These are phyloP conservation scores for Tricholoma hemisulphureum DNA, from an alignment of 768 basidiomycete species.

Conservation along the genomic window DNA sequence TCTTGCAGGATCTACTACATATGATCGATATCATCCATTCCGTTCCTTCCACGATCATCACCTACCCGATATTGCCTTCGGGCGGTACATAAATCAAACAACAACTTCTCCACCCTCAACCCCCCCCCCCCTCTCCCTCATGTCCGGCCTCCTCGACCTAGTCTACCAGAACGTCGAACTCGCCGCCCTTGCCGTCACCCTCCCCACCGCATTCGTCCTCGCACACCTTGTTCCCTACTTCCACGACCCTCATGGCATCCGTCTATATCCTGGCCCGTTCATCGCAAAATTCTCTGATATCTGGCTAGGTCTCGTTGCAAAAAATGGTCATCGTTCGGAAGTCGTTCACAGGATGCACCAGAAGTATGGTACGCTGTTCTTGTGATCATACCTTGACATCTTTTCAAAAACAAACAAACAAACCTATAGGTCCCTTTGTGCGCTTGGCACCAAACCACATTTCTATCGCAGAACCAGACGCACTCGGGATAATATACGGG, in stretches of 20 bases:
- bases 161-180: conserved; percentile 21
- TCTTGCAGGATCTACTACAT: too few relatives aligned
- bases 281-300: conserved; percentile 68
- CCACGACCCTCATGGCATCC: conserved; percentile 57
- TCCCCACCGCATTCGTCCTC: conserved; percentile 31
- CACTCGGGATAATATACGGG: conserved; percentile 72
- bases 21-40: too few relatives aligned
- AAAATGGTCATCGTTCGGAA: conserved; percentile 74
- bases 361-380: conserved; percentile 57
- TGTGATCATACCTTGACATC: too few relatives aligned
- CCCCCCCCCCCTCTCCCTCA: conserved; percentile 9
- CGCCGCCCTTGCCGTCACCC: conserved; percentile 22
- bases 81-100: too few relatives aligned
- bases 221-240: conserved; percentile 51
- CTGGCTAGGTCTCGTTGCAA: conserved; percentile 68
- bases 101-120: too few relatives aligned
- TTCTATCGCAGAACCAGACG: conserved; percentile 75
- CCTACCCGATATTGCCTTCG: too few relatives aligned
- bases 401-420: too few relatives aligned
- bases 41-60: too few relatives aligned
- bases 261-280: conserved; percentile 64
- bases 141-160: conserved; percentile 25
- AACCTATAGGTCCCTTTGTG: conserved; percentile 58
- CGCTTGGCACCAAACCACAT: conserved; percentile 77
- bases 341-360: conserved; percentile 69